Base-by-base conservation (phyloP, 2,329 filamentous ascomycete species). In the Xylaria arbuscula region DNA sequence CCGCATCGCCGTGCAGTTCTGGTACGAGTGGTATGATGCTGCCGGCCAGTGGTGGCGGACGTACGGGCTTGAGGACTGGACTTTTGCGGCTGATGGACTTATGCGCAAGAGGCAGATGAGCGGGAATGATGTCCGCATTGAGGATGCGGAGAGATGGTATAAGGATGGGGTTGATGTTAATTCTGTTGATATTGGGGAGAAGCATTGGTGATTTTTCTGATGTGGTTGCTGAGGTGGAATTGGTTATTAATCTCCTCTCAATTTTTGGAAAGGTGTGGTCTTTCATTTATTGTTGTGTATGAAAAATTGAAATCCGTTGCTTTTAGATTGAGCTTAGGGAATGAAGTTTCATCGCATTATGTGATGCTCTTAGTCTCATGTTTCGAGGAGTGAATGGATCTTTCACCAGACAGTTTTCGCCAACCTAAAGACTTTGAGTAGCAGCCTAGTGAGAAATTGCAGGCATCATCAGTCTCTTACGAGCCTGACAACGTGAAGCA, bases 21-120 rank as follows among this genome's bases (percentile, higher is more conserved):
- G 93, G 93, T 97, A 95, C 75, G 91, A 97, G 79, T 94, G 89
- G 81, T 86, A 89, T 71, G 92, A 95, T 75, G 80, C 81, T 8
- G 74, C 84, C 1, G 90, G 91, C 45, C 89, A 93, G 78, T 97
- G 93, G 93, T 94, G 91, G 85, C 86, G 93, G n/a, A 94, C 91
- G 53, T 97, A 97, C 76, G 93, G 93, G 0, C 85, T 97, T 11
- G 91, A 93, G 76, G 90, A 93, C 76, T 93, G 91, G 91, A 93
- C 90, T 0, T 93, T 93, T 79, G 89, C 88, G 0, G 83, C 86
- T 1, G 87, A 92, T 73, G 91, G 91, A 0, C 81, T 88, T 58
- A 93, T 93, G 91, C 82, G 87, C 68, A 93, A 93, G 84, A 81
- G 91, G 54, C 88, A 90, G 83, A 93, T 93, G 91, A 92, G 90